Evolutionary conservation across 1,284 basidiomycete species (phyloP), one percentile per base, ranked within the genome.

Genomic region (Ganoderma boninense): DNA sequence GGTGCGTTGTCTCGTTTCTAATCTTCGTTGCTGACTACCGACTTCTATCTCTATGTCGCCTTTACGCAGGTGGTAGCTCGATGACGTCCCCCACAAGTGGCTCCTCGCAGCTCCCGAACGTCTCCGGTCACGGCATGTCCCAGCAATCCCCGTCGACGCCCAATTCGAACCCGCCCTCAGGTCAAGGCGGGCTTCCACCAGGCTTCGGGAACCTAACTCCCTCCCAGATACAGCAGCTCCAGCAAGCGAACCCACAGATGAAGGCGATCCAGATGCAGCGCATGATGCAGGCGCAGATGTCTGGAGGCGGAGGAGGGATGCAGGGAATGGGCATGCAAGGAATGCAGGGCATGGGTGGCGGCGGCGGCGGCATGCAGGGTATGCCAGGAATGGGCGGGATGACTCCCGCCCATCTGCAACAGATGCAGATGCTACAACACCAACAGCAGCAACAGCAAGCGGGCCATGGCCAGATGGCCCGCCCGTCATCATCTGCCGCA

Each of bases 391-490:
- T 65, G 60, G 60, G 64, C 23, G 66, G 68, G 0, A 71, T 74
- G 73, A 73, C 38, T 16, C 64, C 63, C 40, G 72, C 68, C 62
- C 74, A 71, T 61, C 60, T 72, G 43, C 71, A 73, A 70, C 74
- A 71, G 71, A 72, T 70, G 73, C 73, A 73, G 61, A 67, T 69
- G 67, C 71, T 70, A 29, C 72, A 76, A 54, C 70, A 76, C 16
- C 70, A 69, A 42, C 68, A 71, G 44, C 68, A 70, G 57, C 71
- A 73, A 49, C 54, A 54, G 23, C 70, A 70, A 8, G 46, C 46
- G 20, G 38, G 44, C 2, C 71, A 73, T 18, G 65, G 59, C 4
- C 70, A 74, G 29, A 69, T 70, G 65, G 72, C 71, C 64, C 71
- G 74, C 49, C 74, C 74, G 43, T 69, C 74, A 2, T 73, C 71